phyloP scores from a whole-genome alignment of 352 stramenopile genomes.

The Stramenopiles sp. region DNA sequence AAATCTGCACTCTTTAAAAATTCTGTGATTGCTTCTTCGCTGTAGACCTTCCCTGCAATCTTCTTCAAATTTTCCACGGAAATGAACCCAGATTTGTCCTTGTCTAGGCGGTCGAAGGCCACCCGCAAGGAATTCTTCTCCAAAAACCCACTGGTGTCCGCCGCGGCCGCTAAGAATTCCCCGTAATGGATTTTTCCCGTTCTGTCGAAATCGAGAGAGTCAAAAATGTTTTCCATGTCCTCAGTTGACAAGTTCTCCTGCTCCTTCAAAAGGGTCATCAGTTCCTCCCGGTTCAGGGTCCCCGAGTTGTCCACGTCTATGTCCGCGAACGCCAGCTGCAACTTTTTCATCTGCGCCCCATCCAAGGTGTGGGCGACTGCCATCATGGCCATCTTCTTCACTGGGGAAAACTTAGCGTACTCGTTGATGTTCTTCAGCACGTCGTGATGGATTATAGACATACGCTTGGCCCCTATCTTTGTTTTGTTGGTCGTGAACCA shows the following conservation, averaged over 20 bases:
- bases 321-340: background rate
- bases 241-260: background rate
- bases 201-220: background rate
- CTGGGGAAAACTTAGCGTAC: background rate
- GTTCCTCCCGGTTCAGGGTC: background rate
- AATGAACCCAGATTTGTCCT: background rate
- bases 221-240: background rate
- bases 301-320: background rate
- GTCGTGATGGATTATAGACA: background rate
- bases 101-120: background rate
- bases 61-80: background rate
- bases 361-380: background rate
- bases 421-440: background rate
- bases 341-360: background rate
- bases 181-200: background rate
- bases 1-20: background rate
- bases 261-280: background rate
- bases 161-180: background rate
- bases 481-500: background rate
- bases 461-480: too few relatives aligned
- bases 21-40: background rate
- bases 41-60: background rate
- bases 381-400: background rate
- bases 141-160: background rate
- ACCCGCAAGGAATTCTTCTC: background rate